Evolutionary conservation across 164 flowering plant genomes (phyloP).

Genomic region (Umbilicus rupestris): DNA sequence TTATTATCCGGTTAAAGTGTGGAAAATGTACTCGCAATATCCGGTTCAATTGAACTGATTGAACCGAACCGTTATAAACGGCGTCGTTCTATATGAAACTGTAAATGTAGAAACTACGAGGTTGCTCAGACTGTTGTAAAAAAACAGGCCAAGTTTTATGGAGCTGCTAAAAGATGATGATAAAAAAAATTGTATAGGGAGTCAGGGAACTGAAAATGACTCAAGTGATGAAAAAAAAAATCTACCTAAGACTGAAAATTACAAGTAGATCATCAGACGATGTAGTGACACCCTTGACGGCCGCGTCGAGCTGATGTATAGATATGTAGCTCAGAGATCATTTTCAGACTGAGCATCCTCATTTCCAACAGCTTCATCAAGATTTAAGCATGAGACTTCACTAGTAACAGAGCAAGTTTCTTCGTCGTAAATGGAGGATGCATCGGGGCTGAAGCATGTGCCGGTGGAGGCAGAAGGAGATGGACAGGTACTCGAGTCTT

Average conservation of each 20-base stretch:
- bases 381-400: slow-evolving; percentile 41
- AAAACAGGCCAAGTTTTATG: no score
- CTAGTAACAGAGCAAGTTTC: slow-evolving; percentile 30
- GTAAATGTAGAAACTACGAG: no score
- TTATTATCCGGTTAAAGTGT: background rate
- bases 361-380: slow-evolving; percentile 43
- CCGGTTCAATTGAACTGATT: no score
- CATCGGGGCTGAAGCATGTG: slow-evolving; percentile 18
- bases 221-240: no score
- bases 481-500: background rate
- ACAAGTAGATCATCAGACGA: background rate
- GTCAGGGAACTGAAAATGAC: no score
- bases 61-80: no score
- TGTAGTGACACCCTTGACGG: no score
- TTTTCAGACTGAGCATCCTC: slow-evolving; percentile 13
- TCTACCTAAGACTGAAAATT: background rate
- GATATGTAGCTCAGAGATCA: background rate
- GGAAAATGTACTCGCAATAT: background rate
- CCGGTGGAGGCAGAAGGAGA: slow-evolving; percentile 11
- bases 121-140: no score
- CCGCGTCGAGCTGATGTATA: no score
- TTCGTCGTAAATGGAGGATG: slow-evolving; percentile 26
- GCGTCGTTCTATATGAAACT: no score
- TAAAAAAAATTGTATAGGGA: no score
- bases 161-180: no score